A percentile compares a stretch with the other conserved stretches of the same genome.
Evolutionary conservation across 2,329 filamentous ascomycete species (phyloP).

Genomic region (Anisogramma anomala): DNA sequence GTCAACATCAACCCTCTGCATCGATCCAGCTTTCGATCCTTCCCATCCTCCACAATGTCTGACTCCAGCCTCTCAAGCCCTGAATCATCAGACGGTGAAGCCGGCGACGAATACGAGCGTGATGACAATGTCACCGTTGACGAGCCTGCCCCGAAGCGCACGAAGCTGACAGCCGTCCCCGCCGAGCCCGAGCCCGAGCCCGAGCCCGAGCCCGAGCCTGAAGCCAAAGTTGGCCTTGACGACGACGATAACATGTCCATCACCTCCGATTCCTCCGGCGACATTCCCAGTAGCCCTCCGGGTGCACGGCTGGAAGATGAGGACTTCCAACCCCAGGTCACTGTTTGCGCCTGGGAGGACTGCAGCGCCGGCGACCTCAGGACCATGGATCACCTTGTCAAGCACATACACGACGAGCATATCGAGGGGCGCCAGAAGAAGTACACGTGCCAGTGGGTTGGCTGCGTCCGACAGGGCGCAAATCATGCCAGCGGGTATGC

Average conservation of each 20-base stretch:
- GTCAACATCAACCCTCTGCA: no score
- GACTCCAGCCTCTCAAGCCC: slow-evolving; percentile 39
- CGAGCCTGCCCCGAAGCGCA: slow-evolving; percentile 35
- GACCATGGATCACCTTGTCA: slow-evolving; percentile 72
- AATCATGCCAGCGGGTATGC: slow-evolving; percentile 93
- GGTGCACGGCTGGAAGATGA: slow-evolving; percentile 61
- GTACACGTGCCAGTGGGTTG: slow-evolving; percentile 96
- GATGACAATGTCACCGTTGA: slow-evolving; percentile 25
- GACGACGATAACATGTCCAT: slow-evolving; percentile 37
- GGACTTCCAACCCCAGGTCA: slow-evolving; percentile 66
- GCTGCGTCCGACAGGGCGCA: slow-evolving; percentile 77
- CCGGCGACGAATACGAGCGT: slow-evolving; percentile 33
- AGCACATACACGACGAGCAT: slow-evolving; percentile 84
- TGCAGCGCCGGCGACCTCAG: slow-evolving; percentile 59
- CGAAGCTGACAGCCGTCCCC: slow-evolving; percentile 33
- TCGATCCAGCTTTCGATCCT: no score
- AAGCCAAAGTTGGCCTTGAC: slow-evolving; percentile 37
- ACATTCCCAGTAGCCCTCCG: slow-evolving; percentile 60
- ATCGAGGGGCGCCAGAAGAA: slow-evolving; percentile 90
- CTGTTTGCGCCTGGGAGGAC: slow-evolving; percentile 65
- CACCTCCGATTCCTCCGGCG: slow-evolving; percentile 75
- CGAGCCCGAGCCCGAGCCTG: slow-evolving; percentile 37
- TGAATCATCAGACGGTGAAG: slow-evolving; percentile 23
- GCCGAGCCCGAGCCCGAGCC: slow-evolving; percentile 35
- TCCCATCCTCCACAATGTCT: slow-evolving; percentile 12